These are phyloP conservation scores for Trebouxia sp. DNA, from an alignment of 139 green algal genomes.

Conservation along the genomic window DNA sequence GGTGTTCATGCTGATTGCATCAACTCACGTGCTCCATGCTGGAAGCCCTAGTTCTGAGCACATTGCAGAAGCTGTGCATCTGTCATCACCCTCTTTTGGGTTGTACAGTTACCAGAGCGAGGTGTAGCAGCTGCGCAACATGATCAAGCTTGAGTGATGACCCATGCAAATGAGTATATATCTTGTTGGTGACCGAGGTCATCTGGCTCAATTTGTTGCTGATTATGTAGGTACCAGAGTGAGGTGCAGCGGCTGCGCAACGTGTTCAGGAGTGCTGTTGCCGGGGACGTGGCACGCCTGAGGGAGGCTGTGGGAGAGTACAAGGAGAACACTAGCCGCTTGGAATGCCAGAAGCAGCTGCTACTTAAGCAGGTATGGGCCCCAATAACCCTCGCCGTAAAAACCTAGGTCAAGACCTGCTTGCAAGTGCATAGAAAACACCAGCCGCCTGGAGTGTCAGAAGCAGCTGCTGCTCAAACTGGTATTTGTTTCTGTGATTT, in stretches of 20 bases:
- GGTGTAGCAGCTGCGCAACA: too few relatives aligned
- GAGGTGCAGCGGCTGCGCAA: conserved; percentile 16
- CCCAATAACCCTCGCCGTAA: too few relatives aligned
- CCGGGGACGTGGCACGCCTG: conserved; percentile 50
- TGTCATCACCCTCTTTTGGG: too few relatives aligned
- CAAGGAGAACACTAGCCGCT: conserved; percentile 45
- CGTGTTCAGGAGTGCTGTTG: conserved; percentile 3
- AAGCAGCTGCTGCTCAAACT: conserved; percentile 69
- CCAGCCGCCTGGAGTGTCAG: conserved; percentile 56
- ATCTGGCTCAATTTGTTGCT: too few relatives aligned
- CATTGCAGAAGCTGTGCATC: too few relatives aligned
- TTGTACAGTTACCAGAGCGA: too few relatives aligned
- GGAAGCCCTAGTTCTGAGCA: too few relatives aligned
- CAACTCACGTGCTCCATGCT: too few relatives aligned
- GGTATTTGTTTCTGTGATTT: conserved; percentile 33
- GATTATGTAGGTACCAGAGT: neutral
- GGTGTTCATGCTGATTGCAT: too few relatives aligned
- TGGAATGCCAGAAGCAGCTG: conserved; percentile 71
- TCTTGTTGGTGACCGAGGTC: too few relatives aligned
- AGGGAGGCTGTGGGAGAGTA: conserved; percentile 48
- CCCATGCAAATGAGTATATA: neutral
- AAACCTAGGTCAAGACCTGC: too few relatives aligned
- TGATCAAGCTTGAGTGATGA: too few relatives aligned
- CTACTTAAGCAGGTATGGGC: conserved; percentile 62
- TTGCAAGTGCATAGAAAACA: conserved; percentile 43